Evolutionary conservation across 1,284 basidiomycete species (phyloP).

Genomic region (Heterobasidion irregulare): DNA sequence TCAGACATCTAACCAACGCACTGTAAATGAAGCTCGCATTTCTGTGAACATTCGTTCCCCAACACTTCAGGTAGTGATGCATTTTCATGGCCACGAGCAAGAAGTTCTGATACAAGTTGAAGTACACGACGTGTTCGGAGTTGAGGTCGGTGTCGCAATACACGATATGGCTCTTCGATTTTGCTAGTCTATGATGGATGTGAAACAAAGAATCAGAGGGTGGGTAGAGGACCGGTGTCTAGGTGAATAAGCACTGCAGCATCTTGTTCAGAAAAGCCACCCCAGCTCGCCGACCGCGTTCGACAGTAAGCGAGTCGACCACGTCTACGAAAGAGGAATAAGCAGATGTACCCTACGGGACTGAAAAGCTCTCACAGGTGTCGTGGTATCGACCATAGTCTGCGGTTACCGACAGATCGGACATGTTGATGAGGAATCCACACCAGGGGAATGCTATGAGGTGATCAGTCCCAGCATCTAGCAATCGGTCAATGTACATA

Average conservation of each 20-base stretch:
- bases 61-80: conserved; percentile 69
- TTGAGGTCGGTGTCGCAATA: conserved; percentile 78
- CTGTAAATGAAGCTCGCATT: conserved; percentile 44
- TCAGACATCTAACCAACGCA: conserved; percentile 23
- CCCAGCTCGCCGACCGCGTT: conserved; percentile 50
- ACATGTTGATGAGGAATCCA: conserved; percentile 73
- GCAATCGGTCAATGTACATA: conserved; percentile 16
- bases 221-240: not conserved
- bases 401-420: conserved; percentile 64
- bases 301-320: conserved; percentile 56
- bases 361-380: conserved; percentile 37
- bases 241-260: conserved; percentile 42
- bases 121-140: conserved; percentile 48
- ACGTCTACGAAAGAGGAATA: conserved; percentile 31
- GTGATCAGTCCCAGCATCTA: conserved; percentile 1
- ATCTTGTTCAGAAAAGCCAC: conserved; percentile 57
- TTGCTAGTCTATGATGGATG: conserved; percentile 42
- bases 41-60: conserved; percentile 36
- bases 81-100: conserved; percentile 86
- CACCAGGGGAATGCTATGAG: conserved; percentile 83
- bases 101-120: conserved; percentile 86
- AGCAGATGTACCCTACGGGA: not conserved
- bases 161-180: conserved; percentile 61
- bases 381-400: conserved; percentile 64
- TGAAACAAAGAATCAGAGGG: not conserved